Evolutionary conservation across 306 rosid genomes (phyloP).

Genomic region (Herpetospermum pedunculosum): DNA sequence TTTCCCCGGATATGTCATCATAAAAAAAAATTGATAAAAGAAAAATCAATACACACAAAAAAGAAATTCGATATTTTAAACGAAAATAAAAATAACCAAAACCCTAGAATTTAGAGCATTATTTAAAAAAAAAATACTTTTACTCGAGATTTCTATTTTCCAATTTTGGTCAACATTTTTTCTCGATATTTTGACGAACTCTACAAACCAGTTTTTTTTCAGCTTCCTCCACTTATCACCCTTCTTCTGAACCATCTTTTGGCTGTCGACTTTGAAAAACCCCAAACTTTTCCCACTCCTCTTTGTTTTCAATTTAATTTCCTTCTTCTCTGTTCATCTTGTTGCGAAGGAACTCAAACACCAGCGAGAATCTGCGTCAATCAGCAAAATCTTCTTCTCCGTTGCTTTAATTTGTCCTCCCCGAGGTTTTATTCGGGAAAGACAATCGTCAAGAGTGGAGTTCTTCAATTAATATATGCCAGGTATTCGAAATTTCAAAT

Average conservation of each 20-base stretch:
- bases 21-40: too few relatives aligned
- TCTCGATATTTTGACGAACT: constrained; percentile 11
- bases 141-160: neutral
- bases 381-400: neutral
- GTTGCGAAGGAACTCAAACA: neutral
- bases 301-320: neutral
- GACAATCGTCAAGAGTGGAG: neutral
- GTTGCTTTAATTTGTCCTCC: neutral
- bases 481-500: constrained; percentile 1
- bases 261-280: neutral
- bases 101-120: neutral
- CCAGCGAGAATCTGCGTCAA: neutral
- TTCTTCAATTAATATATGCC: neutral
- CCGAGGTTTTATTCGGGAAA: neutral
- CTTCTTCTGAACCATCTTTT: neutral
- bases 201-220: neutral
- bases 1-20: too few relatives aligned
- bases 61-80: neutral
- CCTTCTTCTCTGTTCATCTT: neutral
- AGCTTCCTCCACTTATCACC: constrained; percentile 10
- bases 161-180: constrained; percentile 3
- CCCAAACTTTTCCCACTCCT: neutral
- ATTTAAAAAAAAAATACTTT: neutral
- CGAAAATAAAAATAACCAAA: neutral
- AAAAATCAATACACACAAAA: neutral